These are phyloP conservation scores for Microcera coccophila DNA, from an alignment of 2,329 filamentous ascomycete species.

Conservation along the genomic window DNA sequence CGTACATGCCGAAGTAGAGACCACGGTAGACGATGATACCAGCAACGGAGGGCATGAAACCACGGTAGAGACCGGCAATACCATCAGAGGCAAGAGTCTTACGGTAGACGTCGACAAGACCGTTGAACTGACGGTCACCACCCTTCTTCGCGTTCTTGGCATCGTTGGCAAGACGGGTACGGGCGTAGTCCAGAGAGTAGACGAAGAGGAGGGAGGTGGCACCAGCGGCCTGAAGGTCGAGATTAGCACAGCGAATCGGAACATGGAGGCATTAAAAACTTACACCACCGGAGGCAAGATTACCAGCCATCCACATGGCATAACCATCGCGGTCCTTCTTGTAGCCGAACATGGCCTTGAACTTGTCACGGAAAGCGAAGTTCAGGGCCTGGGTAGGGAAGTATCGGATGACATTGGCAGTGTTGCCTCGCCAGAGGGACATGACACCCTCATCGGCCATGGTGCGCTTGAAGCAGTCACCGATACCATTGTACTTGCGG, in stretches of 20 bases:
- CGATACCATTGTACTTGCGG: constrained; percentile 92
- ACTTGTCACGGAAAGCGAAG: constrained; percentile 99
- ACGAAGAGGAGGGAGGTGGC: constrained; percentile 99
- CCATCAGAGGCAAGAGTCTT: constrained; percentile 99
- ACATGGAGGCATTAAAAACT: constrained; percentile 49
- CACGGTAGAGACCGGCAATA: constrained; percentile 99
- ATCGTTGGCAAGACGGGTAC: constrained; percentile 99
- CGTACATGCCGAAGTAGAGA: constrained; percentile 99
- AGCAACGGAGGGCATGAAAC: constrained; percentile 98
- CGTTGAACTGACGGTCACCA: constrained; percentile 99
- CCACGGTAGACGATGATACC: constrained; percentile 99
- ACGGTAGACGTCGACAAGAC: constrained; percentile 98
- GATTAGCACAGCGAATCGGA: neutral
- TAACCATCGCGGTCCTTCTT: constrained; percentile 99
- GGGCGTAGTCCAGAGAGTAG: constrained; percentile 99
- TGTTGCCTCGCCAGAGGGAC: constrained; percentile 99
- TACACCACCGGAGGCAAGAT: constrained; percentile 98
- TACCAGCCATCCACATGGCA: constrained; percentile 97
- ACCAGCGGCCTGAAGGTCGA: constrained; percentile 61
- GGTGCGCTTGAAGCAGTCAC: constrained; percentile 93
- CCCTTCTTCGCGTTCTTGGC: constrained; percentile 96
- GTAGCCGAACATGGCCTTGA: constrained; percentile 99
- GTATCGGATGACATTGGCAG: constrained; percentile 99
- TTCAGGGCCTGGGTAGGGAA: constrained; percentile 99
- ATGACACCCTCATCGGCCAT: constrained; percentile 86